A percentile compares a stretch with the other conserved stretches of the same genome.
phyloP scores from a whole-genome alignment of 2,329 filamentous ascomycete species.

The Cyphellophora europaea region DNA sequence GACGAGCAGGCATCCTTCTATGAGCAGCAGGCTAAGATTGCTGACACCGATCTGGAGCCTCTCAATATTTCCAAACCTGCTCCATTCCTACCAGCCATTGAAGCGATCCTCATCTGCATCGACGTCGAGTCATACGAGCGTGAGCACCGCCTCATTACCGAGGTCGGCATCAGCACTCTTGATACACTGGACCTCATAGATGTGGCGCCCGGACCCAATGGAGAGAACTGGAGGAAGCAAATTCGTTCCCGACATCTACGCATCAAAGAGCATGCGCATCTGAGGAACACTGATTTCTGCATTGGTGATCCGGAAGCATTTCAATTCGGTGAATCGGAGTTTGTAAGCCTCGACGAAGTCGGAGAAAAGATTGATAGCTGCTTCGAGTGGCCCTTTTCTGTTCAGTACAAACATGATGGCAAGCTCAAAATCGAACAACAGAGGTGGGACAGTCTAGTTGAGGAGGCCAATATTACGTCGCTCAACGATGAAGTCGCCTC shows the following conservation, averaged over 20 bases:
- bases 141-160: conserved; percentile 59
- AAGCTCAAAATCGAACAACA: conserved; percentile 3
- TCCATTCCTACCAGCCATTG: conserved; percentile 39
- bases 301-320: conserved; percentile 68
- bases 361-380: conserved; percentile 40
- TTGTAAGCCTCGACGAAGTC: conserved; percentile 38
- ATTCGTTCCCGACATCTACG: conserved; percentile 69
- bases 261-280: conserved; percentile 57
- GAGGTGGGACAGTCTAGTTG: conserved; percentile 2
- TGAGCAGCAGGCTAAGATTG: conserved; percentile 18
- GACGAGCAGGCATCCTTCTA: conserved; percentile 19
- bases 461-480: conserved; percentile 2
- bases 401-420: conserved; percentile 16
- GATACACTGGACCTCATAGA: conserved; percentile 55
- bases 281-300: conserved; percentile 61
- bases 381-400: conserved; percentile 49
- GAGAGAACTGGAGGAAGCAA: conserved; percentile 55
- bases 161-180: conserved; percentile 74
- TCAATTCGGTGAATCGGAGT: conserved; percentile 55
- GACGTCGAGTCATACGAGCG: conserved; percentile 77
- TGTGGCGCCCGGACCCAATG: conserved; percentile 51
- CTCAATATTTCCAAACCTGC: conserved; percentile 38
- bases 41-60: conserved; percentile 19
- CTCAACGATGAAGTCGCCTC: conserved; percentile 8
- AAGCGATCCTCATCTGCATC: conserved; percentile 65